Evolutionary conservation across 1,139 yeast genomes (phyloP), one percentile per base, ranked within the genome.

Genomic region (Geotrichum cucujoidarum): DNA sequence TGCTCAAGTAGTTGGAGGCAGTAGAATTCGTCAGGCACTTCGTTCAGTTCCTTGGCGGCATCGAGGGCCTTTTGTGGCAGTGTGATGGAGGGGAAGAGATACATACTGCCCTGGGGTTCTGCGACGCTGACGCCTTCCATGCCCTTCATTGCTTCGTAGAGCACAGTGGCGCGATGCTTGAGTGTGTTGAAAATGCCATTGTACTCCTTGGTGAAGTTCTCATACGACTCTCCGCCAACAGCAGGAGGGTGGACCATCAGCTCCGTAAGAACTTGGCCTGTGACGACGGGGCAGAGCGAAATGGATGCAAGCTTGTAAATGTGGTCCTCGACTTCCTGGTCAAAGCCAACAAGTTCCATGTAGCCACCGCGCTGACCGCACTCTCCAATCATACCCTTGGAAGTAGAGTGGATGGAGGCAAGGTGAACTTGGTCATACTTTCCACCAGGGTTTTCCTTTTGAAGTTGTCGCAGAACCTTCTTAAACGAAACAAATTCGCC

Each of bases 291-390:
- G 67, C 98, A 92, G 52, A 92, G 74, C 40, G 90, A 83, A 58
- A 92, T 88, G 17, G 95, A 84, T 20, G 95, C 95, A 59, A 92
- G 73, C 69, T 92, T 92, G 67, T 85, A 74, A 47, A 92, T 74
- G 47, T 85, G 75, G 36, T 79, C 84, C 59, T 74, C 72, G 17
- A 89, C 83, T 43, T 83, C 89, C 2, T 73, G 73, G 21, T 76
- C 71, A 67, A 92, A 86, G 1, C 96, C 96, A 14, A 82, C 77
- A 13, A 90, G 71, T 68, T 92, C 98, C 95, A 92, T 86, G 73
- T 90, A 92, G 4, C 98, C 98, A 60, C 97, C 98, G 69, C 98
- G 82, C 71, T 92, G 98, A 50, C 98, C 98, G 74, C 98, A 92
- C 70, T 92, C 98, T 51, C 98, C 98, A 57, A 88, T 78, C 60